Percentiles rank a stretch among this genome's conserved stretches.
phyloP scores from a whole-genome alignment of 768 basidiomycete genomes.

The Trichaptum fuscoviolaceum region DNA sequence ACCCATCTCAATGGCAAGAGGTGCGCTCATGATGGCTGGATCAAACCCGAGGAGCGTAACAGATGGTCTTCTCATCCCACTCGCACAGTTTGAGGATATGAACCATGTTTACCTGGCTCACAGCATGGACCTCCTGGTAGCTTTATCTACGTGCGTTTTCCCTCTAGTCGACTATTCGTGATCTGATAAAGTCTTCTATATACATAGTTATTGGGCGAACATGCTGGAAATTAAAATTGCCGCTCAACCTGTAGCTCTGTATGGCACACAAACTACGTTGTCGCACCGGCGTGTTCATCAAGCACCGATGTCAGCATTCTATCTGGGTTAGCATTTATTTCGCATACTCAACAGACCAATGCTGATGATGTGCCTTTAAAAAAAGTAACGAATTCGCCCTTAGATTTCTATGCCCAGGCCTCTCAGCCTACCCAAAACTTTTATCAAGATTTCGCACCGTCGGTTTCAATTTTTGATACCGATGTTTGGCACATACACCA shows the following conservation, averaged over 20 bases:
- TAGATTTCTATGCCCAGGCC: not conserved
- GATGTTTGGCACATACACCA: not conserved
- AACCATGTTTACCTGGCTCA: not conserved
- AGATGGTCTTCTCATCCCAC: not conserved
- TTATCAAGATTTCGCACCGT: not conserved
- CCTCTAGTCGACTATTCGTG: not conserved
- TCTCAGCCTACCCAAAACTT: not conserved
- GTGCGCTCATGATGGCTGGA: not conserved
- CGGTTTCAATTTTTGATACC: not conserved
- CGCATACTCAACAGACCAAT: not conserved
- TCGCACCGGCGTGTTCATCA: not conserved
- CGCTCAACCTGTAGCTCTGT: not conserved
- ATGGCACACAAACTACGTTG: not conserved
- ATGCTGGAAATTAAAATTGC: not conserved
- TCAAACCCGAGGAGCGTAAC: not conserved
- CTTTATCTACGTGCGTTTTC: not conserved
- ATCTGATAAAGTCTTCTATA: not conserved
- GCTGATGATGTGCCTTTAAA: not conserved
- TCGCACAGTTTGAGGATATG: not conserved
- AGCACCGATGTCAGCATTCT: not conserved
- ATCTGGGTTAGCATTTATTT: not conserved
- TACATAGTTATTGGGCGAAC: not conserved
- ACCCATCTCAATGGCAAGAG: conserved; percentile 7
- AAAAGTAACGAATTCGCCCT: not conserved
- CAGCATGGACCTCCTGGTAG: not conserved